Conservation (phyloP, 306 rosid genomes). For the Malus orientalis region DNA sequence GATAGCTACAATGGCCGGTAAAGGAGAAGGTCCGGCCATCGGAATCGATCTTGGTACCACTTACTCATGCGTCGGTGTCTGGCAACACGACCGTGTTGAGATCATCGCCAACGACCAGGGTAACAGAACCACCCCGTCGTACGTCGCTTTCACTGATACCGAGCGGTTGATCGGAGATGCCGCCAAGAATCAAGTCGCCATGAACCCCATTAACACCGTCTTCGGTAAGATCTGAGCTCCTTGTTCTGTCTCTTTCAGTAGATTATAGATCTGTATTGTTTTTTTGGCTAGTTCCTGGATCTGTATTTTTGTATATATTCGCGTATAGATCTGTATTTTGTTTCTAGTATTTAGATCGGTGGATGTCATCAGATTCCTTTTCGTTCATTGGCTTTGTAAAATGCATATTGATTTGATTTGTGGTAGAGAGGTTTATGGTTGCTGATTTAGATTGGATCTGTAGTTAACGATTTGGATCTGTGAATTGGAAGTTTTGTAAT, state of each 20-base stretch:
- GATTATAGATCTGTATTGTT: background rate
- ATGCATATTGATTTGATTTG: background rate
- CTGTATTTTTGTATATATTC: background rate
- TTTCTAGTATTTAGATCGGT: background rate
- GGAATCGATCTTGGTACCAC: conserved; percentile 71
- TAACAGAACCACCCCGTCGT: conserved; percentile 63
- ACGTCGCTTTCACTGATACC: conserved; percentile 49
- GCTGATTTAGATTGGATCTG: background rate
- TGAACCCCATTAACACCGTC: conserved; percentile 58
- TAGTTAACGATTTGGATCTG: background rate
- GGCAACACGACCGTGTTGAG: conserved; percentile 69
- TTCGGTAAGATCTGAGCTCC: conserved; percentile 39
- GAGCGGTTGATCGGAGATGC: conserved; percentile 61
- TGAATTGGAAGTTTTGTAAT: too few relatives aligned
- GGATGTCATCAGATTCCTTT: too few relatives aligned
- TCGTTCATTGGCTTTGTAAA: background rate
- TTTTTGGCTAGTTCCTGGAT: background rate
- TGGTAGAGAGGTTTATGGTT: background rate
- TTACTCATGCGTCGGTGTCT: conserved; percentile 58
- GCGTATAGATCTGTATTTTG: background rate
- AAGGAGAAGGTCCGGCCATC: conserved; percentile 67
- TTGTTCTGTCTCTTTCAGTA: background rate
- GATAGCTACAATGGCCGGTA: conserved; percentile 37
- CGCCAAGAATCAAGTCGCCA: conserved; percentile 61
- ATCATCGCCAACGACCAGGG: conserved; percentile 69